These are phyloP conservation scores for Solanum rostratum DNA, from an alignment of 257 asterid genomes.

Conservation along the genomic window DNA sequence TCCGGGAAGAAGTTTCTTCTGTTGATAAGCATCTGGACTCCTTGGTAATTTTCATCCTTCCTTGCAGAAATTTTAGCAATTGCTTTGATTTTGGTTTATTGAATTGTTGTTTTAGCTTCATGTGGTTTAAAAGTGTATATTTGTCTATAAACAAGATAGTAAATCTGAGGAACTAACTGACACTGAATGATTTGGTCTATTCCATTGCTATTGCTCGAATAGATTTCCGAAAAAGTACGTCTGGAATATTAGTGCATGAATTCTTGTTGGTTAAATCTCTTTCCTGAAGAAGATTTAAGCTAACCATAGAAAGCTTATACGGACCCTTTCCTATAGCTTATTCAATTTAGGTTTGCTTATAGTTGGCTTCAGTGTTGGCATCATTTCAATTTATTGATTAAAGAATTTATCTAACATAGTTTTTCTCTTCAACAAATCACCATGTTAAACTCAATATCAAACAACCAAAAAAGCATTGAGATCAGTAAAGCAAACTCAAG, in stretches of 20 bases:
- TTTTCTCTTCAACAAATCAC: neutral
- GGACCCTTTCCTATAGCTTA: neutral
- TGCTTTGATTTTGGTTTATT: neutral
- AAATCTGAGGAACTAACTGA: neutral
- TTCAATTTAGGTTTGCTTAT: neutral
- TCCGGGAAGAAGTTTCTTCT: slow-evolving; percentile 77
- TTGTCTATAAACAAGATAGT: neutral
- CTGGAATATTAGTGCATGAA: neutral
- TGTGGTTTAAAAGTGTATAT: neutral
- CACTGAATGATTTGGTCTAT: neutral
- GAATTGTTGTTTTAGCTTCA: neutral
- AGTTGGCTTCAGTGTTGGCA: neutral
- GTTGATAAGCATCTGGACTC: slow-evolving; percentile 80
- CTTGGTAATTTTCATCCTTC: slow-evolving; percentile 36
- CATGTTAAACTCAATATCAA: neutral
- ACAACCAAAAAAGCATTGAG: neutral
- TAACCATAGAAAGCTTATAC: neutral
- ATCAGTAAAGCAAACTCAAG: neutral
- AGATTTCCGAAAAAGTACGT: neutral
- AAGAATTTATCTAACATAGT: neutral
- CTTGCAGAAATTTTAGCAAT: neutral
- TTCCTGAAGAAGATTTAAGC: neutral
- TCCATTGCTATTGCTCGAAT: neutral
- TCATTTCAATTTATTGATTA: neutral
- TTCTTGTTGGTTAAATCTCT: neutral